Evolutionary conservation across 345 rosid species (phyloP), one percentile per base, ranked within the genome.

Genomic region (Triadica sebifera): DNA sequence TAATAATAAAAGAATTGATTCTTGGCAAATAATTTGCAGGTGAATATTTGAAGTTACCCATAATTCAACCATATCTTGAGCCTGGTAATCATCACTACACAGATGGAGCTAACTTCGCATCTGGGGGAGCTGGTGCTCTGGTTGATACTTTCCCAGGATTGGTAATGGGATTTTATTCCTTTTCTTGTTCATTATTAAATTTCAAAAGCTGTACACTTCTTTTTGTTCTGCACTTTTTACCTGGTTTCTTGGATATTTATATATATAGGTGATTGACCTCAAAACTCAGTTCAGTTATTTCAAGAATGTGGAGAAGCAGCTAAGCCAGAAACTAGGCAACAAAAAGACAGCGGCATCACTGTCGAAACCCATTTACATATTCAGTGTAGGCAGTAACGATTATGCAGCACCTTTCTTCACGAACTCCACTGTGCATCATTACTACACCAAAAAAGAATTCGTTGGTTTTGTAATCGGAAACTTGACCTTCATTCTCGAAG

Each of bases 121-220:
- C 84, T 17, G 81, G 51, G 0, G 84, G 79, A 56, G 82, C 77
- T 24, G 87, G 79, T 67, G 87, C 77, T 65, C 77, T 80, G 1
- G 67, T 15, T 7, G 77, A 68, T 46, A 56, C 77, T 61, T 5
- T n/a, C 43, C 65, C 4, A 49, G 74, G 74, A 52, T 3, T 1
- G 20, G 70, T 70, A 8, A 53, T 6, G 49, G 60, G 41, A 16
- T 15, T 51, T 38, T 38, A 1, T 39, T 16, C n/a, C 43, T 61
- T 34, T 47, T 9, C 51, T 47, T 47, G 34, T 29, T 29, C 34
- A 29, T 29, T 1, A 29, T 29, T 29, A 29, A 29, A 29, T 29
- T 29, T 29, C 34, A 29, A 29, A 29, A 29, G 34, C 34, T 29
- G 34, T 29, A 29, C 34, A 29, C 34, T 29, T 29, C 34, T 29